Base-by-base conservation (phyloP, 106 monocot species). In the Posidonia australis region DNA sequence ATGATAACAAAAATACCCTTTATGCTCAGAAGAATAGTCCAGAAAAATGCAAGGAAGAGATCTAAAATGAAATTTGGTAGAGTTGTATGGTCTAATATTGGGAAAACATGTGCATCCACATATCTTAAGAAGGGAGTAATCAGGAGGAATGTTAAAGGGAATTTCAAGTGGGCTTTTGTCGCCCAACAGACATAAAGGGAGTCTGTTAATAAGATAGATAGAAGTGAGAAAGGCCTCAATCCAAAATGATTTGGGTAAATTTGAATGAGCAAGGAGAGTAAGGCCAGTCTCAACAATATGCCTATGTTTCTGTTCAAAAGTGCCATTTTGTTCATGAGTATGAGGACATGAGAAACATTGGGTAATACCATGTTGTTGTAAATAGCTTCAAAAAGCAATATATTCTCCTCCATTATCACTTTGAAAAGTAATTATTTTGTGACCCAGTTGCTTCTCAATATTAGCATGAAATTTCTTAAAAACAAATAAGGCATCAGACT, bases 51-150 rank as follows among this genome's bases (percentile, higher is more conserved):
- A 70, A 11, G 16, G 11, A 9, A 36, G 23, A 1, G 48, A 60
- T 1, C 30, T 1, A 60, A 18, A 31, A 26, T 27, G 0, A 3
- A 70, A 24, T 30, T 70, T 70, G 19, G 26, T 17, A 5, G 10
- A n/a, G n/a, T n/a, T 29, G 36, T 61, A 60, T 10, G 61, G 48
- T 4, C 20, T 22, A 12, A 71, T 9, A 4, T 27, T 60, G 10
- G 62, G 70, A 16, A 22, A 61, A 52, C 61, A 58, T 31, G 23
- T 27, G 32, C 60, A 51, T n/a, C 62, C 70, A 62, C 61, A 62
- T 7, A 21, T 26, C 3, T 36, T 1, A 0, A 61, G 29, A 13
- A 51, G 4, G 2, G n/a, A 20, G n/a, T 60, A 62, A 36, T 60
- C 16, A 1, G 31, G 70, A 10, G 11, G 1, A 2, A 1, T 3